Conservation (phyloP, 352 stramenopile species). For the Aphanomyces stellatus region DNA sequence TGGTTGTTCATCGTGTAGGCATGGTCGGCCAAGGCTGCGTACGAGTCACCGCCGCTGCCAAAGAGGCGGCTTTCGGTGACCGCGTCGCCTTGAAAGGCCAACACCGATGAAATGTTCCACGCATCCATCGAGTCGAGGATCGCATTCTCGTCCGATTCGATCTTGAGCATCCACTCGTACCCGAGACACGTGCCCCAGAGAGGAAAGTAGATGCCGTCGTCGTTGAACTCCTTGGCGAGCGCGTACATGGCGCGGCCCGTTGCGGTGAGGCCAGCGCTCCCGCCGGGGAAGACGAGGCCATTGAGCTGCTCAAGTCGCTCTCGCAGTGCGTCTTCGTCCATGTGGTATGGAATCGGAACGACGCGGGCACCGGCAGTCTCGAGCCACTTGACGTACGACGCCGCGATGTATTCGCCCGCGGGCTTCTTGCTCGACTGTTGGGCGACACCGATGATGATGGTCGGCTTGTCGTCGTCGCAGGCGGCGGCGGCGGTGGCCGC, state of each 20-base stretch:
- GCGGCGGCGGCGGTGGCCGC: too few species aligned
- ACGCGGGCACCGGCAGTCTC: constrained; percentile 60
- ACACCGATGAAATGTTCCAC: too few species aligned
- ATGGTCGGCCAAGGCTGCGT: too few species aligned
- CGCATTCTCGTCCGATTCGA: constrained; percentile 36
- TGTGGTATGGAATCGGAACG: constrained; percentile 63
- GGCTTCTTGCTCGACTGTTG: neutral
- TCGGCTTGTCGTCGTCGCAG: too few species aligned
- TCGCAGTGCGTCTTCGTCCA: constrained; percentile 42
- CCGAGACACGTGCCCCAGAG: constrained; percentile 72
- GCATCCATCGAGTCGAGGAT: constrained; percentile 49
- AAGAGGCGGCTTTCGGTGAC: too few species aligned
- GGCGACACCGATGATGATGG: constrained; percentile 15
- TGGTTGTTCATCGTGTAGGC: too few species aligned
- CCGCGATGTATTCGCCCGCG: constrained; percentile 64
- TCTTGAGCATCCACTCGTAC: constrained; percentile 68
- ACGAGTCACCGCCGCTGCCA: too few species aligned
- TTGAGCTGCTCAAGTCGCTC: constrained; percentile 53
- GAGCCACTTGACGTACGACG: constrained; percentile 76
- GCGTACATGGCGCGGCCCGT: constrained; percentile 41
- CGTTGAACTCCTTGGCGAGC: constrained; percentile 49
- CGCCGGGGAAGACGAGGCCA: constrained; percentile 54
- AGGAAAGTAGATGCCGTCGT: constrained; percentile 53
- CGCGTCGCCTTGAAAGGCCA: too few species aligned
- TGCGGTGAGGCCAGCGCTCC: constrained; percentile 42